A percentile compares a stretch with the other conserved stretches of the same genome.
phyloP scores from a whole-genome alignment of 1,284 basidiomycete genomes.

The Acaromyces ingoldii region DNA sequence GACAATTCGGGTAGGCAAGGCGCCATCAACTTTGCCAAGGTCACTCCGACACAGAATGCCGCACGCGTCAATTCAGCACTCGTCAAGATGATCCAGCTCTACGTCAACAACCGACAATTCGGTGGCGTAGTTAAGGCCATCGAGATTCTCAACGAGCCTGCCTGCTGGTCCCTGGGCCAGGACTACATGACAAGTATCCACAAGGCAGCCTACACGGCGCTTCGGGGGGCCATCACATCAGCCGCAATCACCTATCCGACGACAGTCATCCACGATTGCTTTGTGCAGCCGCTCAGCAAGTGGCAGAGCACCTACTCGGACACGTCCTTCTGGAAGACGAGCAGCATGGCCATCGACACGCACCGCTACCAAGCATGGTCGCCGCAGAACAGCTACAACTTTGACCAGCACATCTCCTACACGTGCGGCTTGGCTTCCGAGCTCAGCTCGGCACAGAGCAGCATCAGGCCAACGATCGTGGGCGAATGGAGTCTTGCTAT shows the following conservation, averaged over 20 bases:
- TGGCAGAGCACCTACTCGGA: conserved; percentile 5
- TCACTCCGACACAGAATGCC: neutral
- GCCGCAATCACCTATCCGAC: conserved; percentile 36
- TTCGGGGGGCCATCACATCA: conserved; percentile 18
- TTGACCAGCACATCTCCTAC: conserved; percentile 9
- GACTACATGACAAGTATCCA: conserved; percentile 39
- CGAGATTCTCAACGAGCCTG: conserved; percentile 8
- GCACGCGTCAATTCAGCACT: conserved; percentile 1
- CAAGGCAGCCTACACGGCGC: conserved; percentile 38
- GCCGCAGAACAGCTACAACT: neutral
- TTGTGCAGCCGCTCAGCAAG: conserved; percentile 23
- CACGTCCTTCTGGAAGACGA: neutral
- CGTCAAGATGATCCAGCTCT: conserved; percentile 1
- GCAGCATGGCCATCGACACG: conserved; percentile 5
- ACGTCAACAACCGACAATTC: conserved; percentile 13
- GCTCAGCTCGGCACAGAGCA: neutral
- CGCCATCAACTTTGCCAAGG: conserved; percentile 2
- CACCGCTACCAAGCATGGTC: conserved; percentile 13
- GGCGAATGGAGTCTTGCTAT: conserved; percentile 12
- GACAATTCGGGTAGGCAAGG: conserved; percentile 10
- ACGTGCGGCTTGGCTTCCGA: neutral
- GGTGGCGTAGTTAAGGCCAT: conserved; percentile 22
- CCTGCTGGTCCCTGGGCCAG: conserved; percentile 21
- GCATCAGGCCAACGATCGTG: conserved; percentile 5
- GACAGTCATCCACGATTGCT: conserved; percentile 51